These are phyloP conservation scores for Acanthamoeba lenticulata DNA, from an alignment of 208 protist species.

Conservation along the genomic window DNA sequence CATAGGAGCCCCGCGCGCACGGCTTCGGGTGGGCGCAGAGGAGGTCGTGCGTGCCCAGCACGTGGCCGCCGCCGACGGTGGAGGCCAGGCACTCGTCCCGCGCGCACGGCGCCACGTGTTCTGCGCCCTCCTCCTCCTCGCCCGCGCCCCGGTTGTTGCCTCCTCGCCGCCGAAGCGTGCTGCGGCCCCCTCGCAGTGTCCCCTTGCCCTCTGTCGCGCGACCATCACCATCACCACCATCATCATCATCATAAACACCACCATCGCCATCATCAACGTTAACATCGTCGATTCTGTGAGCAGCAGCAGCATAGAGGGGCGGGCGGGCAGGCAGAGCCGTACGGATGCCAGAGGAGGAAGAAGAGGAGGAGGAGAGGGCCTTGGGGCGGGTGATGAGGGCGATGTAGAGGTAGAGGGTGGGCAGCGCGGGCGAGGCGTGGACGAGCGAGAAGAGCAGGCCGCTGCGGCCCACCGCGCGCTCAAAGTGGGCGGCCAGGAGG, in stretches of 20 bases:
- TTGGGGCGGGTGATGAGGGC: neutral
- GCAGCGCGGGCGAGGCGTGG: neutral
- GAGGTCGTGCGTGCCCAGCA: neutral
- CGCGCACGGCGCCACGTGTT: neutral
- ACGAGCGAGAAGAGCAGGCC: neutral
- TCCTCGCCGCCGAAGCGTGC: neutral
- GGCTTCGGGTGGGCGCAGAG: neutral
- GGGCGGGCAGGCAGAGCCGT: neutral
- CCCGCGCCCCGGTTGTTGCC: neutral
- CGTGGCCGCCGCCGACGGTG: neutral
- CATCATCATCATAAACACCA: neutral
- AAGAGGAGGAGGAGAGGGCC: neutral
- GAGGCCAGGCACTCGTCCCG: neutral
- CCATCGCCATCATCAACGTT: no score
- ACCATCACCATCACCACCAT: neutral
- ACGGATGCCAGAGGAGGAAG: neutral
- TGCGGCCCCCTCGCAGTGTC: neutral
- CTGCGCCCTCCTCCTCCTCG: neutral
- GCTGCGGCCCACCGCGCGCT: neutral
- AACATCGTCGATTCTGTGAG: no score
- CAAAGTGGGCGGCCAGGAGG: neutral
- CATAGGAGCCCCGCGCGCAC: neutral
- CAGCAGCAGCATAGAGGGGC: no score
- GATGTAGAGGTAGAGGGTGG: neutral
- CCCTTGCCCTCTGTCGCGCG: neutral